A percentile compares a stretch with the other conserved stretches of the same genome.
phyloP scores from a whole-genome alignment of 2,329 filamentous ascomycete species.

The Monosporascus sp. region DNA sequence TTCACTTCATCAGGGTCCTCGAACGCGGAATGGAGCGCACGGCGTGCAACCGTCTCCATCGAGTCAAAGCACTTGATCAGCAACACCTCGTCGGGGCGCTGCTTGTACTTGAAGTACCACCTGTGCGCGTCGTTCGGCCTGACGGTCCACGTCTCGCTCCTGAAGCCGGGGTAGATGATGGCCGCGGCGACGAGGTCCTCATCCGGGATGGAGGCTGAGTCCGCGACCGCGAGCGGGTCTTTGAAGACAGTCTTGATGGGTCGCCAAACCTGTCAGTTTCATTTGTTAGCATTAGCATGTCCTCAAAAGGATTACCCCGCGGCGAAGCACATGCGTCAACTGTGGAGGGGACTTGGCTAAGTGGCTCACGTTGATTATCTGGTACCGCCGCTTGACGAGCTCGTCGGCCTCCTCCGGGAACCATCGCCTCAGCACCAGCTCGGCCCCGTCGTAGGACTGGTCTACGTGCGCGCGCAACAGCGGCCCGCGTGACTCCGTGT shows the following conservation, averaged over 20 bases:
- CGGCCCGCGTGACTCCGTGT: slow-evolving; percentile 34
- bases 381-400: slow-evolving; percentile 28
- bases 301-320: neutral
- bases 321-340: too few species aligned
- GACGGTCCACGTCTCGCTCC: slow-evolving; percentile 35
- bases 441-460: slow-evolving; percentile 37
- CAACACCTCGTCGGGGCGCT: slow-evolving; percentile 45
- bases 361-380: slow-evolving; percentile 22
- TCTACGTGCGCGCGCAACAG: slow-evolving; percentile 25
- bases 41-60: slow-evolving; percentile 42
- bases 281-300: slow-evolving; percentile 1
- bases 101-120: slow-evolving; percentile 48
- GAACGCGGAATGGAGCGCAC: slow-evolving; percentile 51
- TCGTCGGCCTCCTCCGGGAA: slow-evolving; percentile 29
- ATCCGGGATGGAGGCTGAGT: slow-evolving; percentile 31
- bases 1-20: slow-evolving; percentile 39
- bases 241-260: slow-evolving; percentile 41
- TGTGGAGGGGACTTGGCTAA: neutral
- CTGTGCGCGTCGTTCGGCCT: slow-evolving; percentile 31
- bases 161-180: slow-evolving; percentile 29
- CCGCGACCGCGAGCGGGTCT: slow-evolving; percentile 37
- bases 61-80: slow-evolving; percentile 57
- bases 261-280: slow-evolving; percentile 34
- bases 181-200: slow-evolving; percentile 32
- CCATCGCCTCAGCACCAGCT: slow-evolving; percentile 26